Conservation (phyloP, 1,139 yeast genomes). For the Candida freyschussii region DNA sequence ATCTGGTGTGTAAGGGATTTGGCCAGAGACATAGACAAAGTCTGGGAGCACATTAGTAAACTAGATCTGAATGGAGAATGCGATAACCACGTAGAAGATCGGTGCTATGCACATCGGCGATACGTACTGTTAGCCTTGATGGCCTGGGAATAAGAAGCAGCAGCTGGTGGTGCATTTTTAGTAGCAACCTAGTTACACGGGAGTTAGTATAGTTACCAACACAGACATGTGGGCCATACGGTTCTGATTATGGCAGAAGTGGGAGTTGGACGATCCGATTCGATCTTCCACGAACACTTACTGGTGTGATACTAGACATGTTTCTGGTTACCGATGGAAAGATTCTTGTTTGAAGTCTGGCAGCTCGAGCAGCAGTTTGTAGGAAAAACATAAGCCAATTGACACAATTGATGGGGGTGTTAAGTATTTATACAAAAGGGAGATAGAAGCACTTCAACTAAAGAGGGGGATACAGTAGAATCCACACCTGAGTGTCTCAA, state of each 20-base stretch:
- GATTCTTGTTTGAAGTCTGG: constrained; percentile 20
- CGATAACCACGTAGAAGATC: not conserved
- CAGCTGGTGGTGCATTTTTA: constrained; percentile 86
- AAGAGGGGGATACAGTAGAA: too few species aligned
- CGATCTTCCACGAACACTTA: constrained; percentile 27
- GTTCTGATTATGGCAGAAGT: too few species aligned
- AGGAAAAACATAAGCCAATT: constrained; percentile 20
- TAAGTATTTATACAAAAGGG: too few species aligned
- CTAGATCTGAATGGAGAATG: not conserved
- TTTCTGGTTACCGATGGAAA: constrained; percentile 32
- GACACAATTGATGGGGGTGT: not conserved
- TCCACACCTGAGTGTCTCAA: too few species aligned
- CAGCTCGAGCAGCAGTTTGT: constrained; percentile 21
- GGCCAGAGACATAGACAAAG: constrained; percentile 89
- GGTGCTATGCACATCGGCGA: not conserved
- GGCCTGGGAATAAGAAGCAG: constrained; percentile 93
- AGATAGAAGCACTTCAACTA: too few species aligned
- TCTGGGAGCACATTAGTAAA: constrained; percentile 35
- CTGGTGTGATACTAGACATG: constrained; percentile 42
- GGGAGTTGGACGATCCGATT: not conserved
- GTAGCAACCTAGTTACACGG: constrained; percentile 48
- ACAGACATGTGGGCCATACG: too few species aligned
- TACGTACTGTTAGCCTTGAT: constrained; percentile 72
- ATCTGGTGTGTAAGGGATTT: constrained; percentile 84
- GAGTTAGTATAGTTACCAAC: too few species aligned